Evolutionary conservation across 2,329 filamentous ascomycete species (phyloP).

Genomic region (Fusarium begoniae): DNA sequence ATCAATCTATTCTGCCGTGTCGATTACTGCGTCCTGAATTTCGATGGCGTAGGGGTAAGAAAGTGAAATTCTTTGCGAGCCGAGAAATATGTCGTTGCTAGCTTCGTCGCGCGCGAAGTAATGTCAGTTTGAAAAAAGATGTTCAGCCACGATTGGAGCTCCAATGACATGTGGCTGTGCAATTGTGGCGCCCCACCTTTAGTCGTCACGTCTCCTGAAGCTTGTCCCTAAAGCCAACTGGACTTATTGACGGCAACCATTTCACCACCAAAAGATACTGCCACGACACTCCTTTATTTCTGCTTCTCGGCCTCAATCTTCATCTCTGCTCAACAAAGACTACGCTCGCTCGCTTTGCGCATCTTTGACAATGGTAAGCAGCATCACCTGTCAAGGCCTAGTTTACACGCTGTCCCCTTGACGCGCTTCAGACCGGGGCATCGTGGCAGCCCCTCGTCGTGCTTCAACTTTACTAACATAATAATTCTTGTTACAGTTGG

Average conservation of each 20-base stretch:
- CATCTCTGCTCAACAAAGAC: constrained; percentile 16
- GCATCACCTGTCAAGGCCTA: background rate
- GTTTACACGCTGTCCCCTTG: constrained; percentile 33
- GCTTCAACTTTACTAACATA: constrained; percentile 22
- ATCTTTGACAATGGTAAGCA: constrained; percentile 40
- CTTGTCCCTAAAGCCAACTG: constrained; percentile 29
- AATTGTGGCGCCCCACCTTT: constrained; percentile 23
- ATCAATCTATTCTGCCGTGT: background rate
- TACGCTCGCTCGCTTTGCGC: constrained; percentile 30
- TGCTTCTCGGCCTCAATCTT: constrained; percentile 5
- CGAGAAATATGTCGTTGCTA: constrained; percentile 26
- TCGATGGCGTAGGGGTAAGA: constrained; percentile 25
- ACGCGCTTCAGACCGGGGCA: constrained; percentile 19
- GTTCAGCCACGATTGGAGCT: background rate
- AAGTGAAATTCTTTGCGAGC: constrained; percentile 11
- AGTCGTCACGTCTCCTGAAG: constrained; percentile 29
- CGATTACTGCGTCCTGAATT: background rate
- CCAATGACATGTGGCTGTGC: constrained; percentile 10
- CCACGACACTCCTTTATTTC: constrained; percentile 38
- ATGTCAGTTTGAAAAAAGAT: constrained; percentile 36
- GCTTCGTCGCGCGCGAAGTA: constrained; percentile 20
- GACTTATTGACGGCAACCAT: constrained; percentile 26
- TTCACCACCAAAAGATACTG: constrained; percentile 24
- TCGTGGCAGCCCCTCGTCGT: constrained; percentile 38
- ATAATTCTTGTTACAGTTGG: constrained; percentile 70